phyloP scores from a whole-genome alignment of 805 yeast genomes.

The Lachancea kluyveri region DNA sequence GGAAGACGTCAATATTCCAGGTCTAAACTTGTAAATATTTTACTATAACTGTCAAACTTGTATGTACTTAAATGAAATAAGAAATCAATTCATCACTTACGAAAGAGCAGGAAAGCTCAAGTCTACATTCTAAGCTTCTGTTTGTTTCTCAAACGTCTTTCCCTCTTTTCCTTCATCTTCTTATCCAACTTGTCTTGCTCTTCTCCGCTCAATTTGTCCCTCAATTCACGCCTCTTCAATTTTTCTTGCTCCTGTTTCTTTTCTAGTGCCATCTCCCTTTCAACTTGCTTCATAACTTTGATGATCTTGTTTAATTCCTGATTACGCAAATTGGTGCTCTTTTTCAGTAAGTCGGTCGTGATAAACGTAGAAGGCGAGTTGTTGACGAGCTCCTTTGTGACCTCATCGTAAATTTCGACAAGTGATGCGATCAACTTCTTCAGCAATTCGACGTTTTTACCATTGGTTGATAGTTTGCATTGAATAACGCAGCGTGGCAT shows the following conservation, averaged over 20 bases:
- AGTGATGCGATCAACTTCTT: conserved; percentile 47
- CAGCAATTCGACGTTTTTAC: conserved; percentile 44
- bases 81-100: no score
- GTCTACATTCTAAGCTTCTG: conserved; percentile 40
- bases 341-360: conserved; percentile 71
- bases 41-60: not conserved
- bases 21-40: conserved; percentile 16
- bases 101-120: no score
- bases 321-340: conserved; percentile 72
- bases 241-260: conserved; percentile 66
- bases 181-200: conserved; percentile 74
- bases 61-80: conserved; percentile 1
- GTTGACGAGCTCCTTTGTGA: conserved; percentile 33
- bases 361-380: conserved; percentile 44
- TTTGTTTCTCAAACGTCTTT: conserved; percentile 63
- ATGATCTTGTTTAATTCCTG: conserved; percentile 62
- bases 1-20: conserved; percentile 26
- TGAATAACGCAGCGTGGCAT: conserved; percentile 47
- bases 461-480: conserved; percentile 43
- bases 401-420: conserved; percentile 53
- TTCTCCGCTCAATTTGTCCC: conserved; percentile 53
- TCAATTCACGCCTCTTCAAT: conserved; percentile 52
- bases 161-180: conserved; percentile 76
- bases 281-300: conserved; percentile 58
- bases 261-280: conserved; percentile 62